phyloP scores from a whole-genome alignment of 2,329 filamentous ascomycete genomes.

The Pseudocercospora fijiensis region DNA sequence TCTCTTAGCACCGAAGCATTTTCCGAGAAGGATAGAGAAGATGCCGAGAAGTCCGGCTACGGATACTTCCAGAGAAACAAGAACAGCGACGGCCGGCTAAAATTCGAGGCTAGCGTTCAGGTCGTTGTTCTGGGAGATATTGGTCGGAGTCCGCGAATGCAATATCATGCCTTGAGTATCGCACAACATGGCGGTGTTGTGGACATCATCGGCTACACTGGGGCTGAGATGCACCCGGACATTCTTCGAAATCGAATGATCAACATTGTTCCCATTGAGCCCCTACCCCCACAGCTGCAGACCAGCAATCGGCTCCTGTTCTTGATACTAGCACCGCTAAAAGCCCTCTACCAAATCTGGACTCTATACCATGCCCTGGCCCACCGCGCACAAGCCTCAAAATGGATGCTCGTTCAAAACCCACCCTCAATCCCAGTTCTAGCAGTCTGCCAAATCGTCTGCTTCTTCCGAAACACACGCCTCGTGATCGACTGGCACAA shows the following conservation, averaged over 20 bases:
- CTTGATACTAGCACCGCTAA: conserved; percentile 73
- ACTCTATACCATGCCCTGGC: conserved; percentile 69
- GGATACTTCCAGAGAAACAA: conserved; percentile 31
- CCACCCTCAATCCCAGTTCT: conserved; percentile 93
- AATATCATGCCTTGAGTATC: conserved; percentile 94
- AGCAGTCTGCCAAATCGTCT: conserved; percentile 69
- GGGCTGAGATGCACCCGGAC: conserved; percentile 78
- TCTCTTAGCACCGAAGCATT: conserved; percentile 33
- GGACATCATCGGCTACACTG: conserved; percentile 83
- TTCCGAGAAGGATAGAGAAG: conserved; percentile 29
- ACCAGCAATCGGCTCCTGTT: conserved; percentile 72
- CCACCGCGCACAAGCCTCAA: conserved; percentile 70
- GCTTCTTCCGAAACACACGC: conserved; percentile 73
- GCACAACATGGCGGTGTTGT: conserved; percentile 77
- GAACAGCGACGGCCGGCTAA: conserved; percentile 31
- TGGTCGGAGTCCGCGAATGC: conserved; percentile 94
- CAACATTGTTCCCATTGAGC: conserved; percentile 66
- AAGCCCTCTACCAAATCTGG: conserved; percentile 79
- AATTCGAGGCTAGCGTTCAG: conserved; percentile 60
- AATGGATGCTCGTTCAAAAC: conserved; percentile 89
- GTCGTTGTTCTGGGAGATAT: conserved; percentile 93
- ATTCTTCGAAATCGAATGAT: conserved; percentile 69
- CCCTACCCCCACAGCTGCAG: conserved; percentile 65
- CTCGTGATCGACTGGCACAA: conserved; percentile 98
- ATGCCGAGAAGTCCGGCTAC: conserved; percentile 35